phyloP scores from a whole-genome alignment of 1,139 yeast genomes.

The Meyerozyma carpophila region DNA sequence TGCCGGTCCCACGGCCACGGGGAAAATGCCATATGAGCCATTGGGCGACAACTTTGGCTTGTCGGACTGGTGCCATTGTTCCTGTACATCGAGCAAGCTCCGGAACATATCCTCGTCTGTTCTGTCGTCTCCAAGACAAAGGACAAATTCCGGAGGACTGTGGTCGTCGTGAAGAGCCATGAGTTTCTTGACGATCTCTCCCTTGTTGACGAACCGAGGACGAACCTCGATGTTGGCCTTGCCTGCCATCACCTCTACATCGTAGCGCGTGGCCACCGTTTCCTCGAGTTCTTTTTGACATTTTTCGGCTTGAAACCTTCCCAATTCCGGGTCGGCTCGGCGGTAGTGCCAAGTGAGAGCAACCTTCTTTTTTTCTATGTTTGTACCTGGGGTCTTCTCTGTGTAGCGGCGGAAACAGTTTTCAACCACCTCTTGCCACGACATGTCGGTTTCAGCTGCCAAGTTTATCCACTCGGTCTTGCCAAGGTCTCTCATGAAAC shows the following conservation, averaged over 20 bases:
- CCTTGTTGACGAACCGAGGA: constrained; percentile 91
- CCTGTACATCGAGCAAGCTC: constrained; percentile 59
- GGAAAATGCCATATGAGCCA: constrained; percentile 64
- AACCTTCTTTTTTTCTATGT: constrained; percentile 82
- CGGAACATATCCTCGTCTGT: constrained; percentile 98
- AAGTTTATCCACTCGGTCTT: constrained; percentile 71
- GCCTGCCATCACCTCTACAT: constrained; percentile 94
- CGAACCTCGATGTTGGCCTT: constrained; percentile 96
- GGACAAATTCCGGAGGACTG: constrained; percentile 67
- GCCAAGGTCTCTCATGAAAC: constrained; percentile 76
- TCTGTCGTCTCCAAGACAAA: constrained; percentile 91
- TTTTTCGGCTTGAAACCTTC: constrained; percentile 76
- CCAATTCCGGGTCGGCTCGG: constrained; percentile 88
- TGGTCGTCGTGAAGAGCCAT: constrained; percentile 36
- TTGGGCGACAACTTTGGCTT: constrained; percentile 35
- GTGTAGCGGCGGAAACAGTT: constrained; percentile 71
- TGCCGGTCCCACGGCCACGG: constrained; percentile 95
- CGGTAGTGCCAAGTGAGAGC: constrained; percentile 98
- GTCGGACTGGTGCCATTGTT: constrained; percentile 34
- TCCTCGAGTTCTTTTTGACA: constrained; percentile 60
- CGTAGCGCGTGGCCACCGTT: constrained; percentile 61
- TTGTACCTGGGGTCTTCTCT: constrained; percentile 85
- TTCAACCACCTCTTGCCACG: constrained; percentile 84
- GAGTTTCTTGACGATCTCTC: constrained; percentile 84
- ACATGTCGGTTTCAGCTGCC: constrained; percentile 80